A percentile compares a stretch with the other conserved stretches of the same genome.
These are phyloP conservation scores for Amorphotheca resinae DNA, from an alignment of 495 filamentous ascomycete species.

Conservation along the genomic window DNA sequence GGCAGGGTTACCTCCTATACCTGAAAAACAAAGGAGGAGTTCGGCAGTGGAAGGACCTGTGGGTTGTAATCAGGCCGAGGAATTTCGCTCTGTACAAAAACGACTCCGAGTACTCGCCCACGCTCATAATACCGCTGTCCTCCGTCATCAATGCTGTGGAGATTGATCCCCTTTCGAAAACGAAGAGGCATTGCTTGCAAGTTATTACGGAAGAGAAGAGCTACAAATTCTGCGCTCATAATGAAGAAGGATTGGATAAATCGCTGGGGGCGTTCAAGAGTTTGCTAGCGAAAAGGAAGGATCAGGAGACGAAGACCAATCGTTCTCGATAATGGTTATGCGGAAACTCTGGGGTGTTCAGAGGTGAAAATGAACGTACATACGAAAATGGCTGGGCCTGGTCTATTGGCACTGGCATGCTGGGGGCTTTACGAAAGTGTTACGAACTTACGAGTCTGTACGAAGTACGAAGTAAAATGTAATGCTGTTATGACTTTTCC, in stretches of 20 bases:
- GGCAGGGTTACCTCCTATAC: constrained; percentile 82
- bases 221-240: constrained; percentile 70
- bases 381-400: constrained; percentile 6
- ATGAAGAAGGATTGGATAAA: constrained; percentile 71
- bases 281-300: constrained; percentile 58
- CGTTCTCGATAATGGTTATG: background rate
- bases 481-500: constrained; percentile 4
- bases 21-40: constrained; percentile 79
- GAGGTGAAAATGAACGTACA: background rate
- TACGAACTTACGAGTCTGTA: constrained; percentile 18
- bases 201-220: constrained; percentile 90
- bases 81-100: constrained; percentile 89
- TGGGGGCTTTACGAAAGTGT: constrained; percentile 2
- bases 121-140: constrained; percentile 67
- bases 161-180: constrained; percentile 74
- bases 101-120: constrained; percentile 77
- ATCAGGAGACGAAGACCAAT: constrained; percentile 15
- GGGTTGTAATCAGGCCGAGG: constrained; percentile 82
- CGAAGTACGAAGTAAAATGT: constrained; percentile 8
- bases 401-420: background rate
- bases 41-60: constrained; percentile 86
- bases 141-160: constrained; percentile 87
- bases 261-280: constrained; percentile 89
- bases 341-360: background rate
- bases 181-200: constrained; percentile 78